phyloP scores from a whole-genome alignment of 176 grass and related monocot genomes.

The Oryza meridionalis region DNA sequence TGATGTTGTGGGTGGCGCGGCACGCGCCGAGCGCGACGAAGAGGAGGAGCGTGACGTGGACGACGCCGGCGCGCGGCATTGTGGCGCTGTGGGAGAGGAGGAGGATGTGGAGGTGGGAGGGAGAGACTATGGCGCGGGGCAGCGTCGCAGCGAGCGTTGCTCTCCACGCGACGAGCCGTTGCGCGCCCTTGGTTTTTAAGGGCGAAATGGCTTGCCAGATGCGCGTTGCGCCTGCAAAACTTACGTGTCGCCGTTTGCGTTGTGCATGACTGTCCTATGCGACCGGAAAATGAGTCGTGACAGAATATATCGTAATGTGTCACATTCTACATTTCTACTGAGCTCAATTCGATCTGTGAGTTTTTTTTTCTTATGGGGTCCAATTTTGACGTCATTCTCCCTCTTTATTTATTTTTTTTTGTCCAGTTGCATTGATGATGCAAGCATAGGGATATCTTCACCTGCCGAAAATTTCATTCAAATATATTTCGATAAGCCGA shows the following conservation, averaged over 20 bases:
- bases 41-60: background rate
- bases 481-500: background rate
- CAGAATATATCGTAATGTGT: background rate
- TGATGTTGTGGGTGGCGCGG: conserved; percentile 58
- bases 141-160: conserved; percentile 10
- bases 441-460: background rate
- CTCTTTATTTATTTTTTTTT: background rate
- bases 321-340: background rate
- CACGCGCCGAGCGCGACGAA: conserved; percentile 4
- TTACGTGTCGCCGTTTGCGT: background rate
- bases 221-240: background rate
- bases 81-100: background rate
- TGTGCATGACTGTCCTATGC: background rate
- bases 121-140: background rate
- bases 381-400: background rate
- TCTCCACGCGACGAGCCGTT: background rate
- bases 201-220: background rate
- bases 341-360: background rate
- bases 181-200: conserved; percentile 39
- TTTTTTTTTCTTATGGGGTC: background rate
- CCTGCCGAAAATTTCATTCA: background rate
- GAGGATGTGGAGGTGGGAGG: background rate
- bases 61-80: conserved; percentile 28
- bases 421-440: background rate
- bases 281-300: background rate